These are phyloP conservation scores for Pythium volutum DNA, from an alignment of 352 stramenopile genomes.

Conservation along the genomic window DNA sequence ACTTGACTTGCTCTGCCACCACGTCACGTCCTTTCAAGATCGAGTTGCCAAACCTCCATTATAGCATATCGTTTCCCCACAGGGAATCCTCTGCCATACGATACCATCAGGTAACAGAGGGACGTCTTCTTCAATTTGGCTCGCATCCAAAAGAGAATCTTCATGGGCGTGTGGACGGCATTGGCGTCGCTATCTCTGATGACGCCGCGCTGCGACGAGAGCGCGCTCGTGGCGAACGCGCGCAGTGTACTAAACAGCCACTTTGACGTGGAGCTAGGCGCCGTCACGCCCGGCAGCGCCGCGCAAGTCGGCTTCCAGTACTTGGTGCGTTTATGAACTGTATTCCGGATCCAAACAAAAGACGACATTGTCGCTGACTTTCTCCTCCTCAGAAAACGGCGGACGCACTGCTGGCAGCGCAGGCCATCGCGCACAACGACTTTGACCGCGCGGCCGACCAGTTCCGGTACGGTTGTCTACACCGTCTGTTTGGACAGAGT, in stretches of 20 bases:
- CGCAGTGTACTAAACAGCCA: constrained; percentile 36
- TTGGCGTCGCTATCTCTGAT: constrained; percentile 1
- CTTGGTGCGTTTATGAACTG: constrained; percentile 35
- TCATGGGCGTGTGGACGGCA: constrained; percentile 19
- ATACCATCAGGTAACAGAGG: constrained; percentile 1
- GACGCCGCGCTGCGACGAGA: constrained; percentile 41
- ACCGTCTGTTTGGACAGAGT: background rate
- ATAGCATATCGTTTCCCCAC: background rate
- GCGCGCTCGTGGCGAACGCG: constrained; percentile 43
- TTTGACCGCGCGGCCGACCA: constrained; percentile 57
- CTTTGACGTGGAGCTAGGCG: constrained; percentile 69
- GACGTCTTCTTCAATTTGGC: background rate
- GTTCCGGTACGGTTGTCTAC: constrained; percentile 40
- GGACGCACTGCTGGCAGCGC: constrained; percentile 71
- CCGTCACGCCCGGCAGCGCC: constrained; percentile 46
- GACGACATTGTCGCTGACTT: background rate
- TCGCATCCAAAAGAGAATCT: background rate
- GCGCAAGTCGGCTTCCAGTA: constrained; percentile 73
- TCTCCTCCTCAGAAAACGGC: constrained; percentile 49
- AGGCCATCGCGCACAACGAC: constrained; percentile 77
- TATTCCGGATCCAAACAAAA: too few species aligned
- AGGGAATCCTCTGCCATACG: background rate
- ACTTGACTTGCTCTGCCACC: background rate
- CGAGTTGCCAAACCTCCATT: background rate
- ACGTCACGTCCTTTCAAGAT: constrained; percentile 3